A percentile compares a stretch with the other conserved stretches of the same genome.
Conservation (phyloP, 192 early-diverging fungal species). For the Gonapodya prolifera region DNA sequence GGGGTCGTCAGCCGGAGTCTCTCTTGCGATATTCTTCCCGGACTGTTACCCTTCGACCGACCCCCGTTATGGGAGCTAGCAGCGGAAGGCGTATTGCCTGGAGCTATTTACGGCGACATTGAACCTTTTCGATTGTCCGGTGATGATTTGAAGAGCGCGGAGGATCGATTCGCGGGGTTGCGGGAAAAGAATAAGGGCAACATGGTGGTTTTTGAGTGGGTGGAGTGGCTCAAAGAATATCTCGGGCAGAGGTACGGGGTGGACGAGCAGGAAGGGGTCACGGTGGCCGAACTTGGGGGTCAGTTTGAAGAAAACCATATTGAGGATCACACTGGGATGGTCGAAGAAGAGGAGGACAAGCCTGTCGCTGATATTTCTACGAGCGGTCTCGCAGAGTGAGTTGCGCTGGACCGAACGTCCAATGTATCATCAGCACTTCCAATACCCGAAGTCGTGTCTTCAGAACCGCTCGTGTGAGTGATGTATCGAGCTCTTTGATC, state of each 20-base stretch:
- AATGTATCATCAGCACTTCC: no score
- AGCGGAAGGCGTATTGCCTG: neutral
- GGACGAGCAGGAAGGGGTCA: neutral
- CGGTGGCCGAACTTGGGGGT: neutral
- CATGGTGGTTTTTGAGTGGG: constrained; percentile 56
- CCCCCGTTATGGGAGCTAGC: neutral
- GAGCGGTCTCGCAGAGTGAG: neutral
- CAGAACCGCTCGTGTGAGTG: neutral
- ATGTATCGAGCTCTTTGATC: no score
- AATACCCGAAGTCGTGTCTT: no score
- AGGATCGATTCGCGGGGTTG: neutral
- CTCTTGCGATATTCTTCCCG: neutral
- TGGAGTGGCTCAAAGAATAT: constrained; percentile 36
- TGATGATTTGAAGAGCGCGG: neutral
- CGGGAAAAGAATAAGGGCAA: neutral
- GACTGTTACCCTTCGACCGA: neutral
- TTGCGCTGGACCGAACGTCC: no score
- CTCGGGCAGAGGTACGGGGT: constrained; percentile 13
- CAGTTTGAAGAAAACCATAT: constrained; percentile 10
- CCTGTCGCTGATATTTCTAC: neutral
- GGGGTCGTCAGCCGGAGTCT: neutral
- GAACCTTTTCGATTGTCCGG: neutral
- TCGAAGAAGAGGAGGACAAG: neutral
- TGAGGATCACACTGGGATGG: neutral
- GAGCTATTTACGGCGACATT: neutral